Evolutionary conservation across 2,329 filamentous ascomycete genomes (phyloP).

Genomic region (Daldinia sp.): DNA sequence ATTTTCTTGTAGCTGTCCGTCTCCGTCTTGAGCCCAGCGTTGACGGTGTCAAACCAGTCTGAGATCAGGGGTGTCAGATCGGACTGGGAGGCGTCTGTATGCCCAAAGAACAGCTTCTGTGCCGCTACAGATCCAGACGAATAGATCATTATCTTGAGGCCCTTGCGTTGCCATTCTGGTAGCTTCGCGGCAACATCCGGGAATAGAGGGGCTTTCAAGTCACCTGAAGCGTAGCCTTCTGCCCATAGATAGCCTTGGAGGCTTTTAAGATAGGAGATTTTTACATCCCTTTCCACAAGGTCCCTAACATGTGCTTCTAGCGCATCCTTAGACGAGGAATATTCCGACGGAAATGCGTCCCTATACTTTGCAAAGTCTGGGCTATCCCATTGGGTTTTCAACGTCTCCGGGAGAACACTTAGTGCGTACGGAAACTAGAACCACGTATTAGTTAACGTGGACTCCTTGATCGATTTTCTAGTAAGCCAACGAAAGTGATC

Average conservation of each 20-base stretch:
- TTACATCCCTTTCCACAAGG: conserved; percentile 78
- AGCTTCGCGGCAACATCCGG: conserved; percentile 77
- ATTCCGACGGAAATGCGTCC: conserved; percentile 76
- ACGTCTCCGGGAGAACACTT: conserved; percentile 70
- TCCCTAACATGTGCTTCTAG: conserved; percentile 77
- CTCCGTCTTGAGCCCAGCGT: conserved; percentile 80
- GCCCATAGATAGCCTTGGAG: conserved; percentile 85
- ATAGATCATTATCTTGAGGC: conserved; percentile 78
- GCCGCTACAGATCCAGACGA: conserved; percentile 84
- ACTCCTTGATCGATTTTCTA: conserved; percentile 16
- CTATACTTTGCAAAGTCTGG: conserved; percentile 75
- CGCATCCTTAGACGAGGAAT: conserved; percentile 67
- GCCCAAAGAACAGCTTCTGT: conserved; percentile 82
- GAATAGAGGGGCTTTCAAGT: conserved; percentile 79
- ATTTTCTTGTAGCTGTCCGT: conserved; percentile 76
- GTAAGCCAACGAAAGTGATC: conserved; percentile 13
- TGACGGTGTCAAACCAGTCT: conserved; percentile 84
- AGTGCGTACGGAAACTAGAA: conserved; percentile 82
- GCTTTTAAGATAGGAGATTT: conserved; percentile 80
- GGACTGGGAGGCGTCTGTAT: conserved; percentile 69
- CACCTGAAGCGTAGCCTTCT: conserved; percentile 76
- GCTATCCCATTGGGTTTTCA: conserved; percentile 75
- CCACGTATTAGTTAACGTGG: conserved; percentile 34
- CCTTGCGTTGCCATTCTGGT: conserved; percentile 66
- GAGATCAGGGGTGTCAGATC: conserved; percentile 70